phyloP scores from a whole-genome alignment of 1,139 yeast genomes.

The Suhomyces wounanorum region DNA sequence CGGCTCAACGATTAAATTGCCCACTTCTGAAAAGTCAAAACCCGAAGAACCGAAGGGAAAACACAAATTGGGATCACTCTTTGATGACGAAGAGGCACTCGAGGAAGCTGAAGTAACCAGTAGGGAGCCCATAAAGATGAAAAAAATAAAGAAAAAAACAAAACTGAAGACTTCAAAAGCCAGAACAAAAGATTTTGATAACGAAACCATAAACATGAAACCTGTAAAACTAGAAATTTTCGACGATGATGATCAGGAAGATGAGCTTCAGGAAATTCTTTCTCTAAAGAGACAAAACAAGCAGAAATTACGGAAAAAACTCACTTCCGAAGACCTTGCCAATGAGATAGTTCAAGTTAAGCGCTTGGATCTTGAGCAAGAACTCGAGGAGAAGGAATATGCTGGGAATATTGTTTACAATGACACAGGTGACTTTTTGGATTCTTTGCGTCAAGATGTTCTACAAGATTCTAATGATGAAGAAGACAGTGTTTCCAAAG shows the following conservation, averaged over 20 bases:
- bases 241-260: conserved; percentile 39
- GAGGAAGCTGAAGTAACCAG: conserved; percentile 22
- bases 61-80: conserved; percentile 19
- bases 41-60: conserved; percentile 18
- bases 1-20: conserved; percentile 15
- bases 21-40: conserved; percentile 2
- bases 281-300: conserved; percentile 42
- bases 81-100: conserved; percentile 30
- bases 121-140: conserved; percentile 46
- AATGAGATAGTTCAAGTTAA: conserved; percentile 40
- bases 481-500: background rate
- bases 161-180: conserved; percentile 23
- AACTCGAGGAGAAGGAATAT: conserved; percentile 21
- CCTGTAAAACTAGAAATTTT: conserved; percentile 32
- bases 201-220: conserved; percentile 15
- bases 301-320: conserved; percentile 30
- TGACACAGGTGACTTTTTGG: conserved; percentile 61
- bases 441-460: conserved; percentile 17
- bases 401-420: conserved; percentile 42
- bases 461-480: conserved; percentile 20
- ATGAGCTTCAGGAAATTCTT: conserved; percentile 48
- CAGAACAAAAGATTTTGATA: conserved; percentile 10
- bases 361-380: conserved; percentile 33
- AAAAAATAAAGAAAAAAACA: conserved; percentile 15
- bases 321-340: conserved; percentile 52